Conservation (phyloP, 805 yeast genomes). For the Candida nanaspora region DNA sequence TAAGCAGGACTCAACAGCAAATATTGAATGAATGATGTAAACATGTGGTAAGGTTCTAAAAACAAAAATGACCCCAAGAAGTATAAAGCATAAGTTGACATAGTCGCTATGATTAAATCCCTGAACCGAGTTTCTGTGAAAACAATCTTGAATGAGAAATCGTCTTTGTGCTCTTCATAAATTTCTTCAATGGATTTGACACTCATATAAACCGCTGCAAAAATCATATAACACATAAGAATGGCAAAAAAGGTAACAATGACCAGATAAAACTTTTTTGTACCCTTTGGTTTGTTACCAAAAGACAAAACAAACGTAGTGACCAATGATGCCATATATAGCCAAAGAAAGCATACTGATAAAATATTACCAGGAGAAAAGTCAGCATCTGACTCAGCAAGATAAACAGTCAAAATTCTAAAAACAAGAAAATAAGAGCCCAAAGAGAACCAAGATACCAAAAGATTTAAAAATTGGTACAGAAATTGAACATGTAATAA, state of each 20-base stretch:
- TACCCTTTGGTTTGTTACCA: conserved; percentile 93
- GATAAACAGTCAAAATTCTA: conserved; percentile 73
- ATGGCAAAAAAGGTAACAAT: conserved; percentile 79
- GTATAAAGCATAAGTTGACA: conserved; percentile 78
- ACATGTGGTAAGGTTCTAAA: conserved; percentile 89
- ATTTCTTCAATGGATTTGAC: conserved; percentile 47
- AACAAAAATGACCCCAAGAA: conserved; percentile 71
- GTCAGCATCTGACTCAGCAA: conserved; percentile 54
- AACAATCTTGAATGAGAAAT: conserved; percentile 36
- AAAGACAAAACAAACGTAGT: conserved; percentile 84
- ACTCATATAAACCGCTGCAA: conserved; percentile 80
- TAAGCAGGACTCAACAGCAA: conserved; percentile 81
- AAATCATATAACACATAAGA: conserved; percentile 81
- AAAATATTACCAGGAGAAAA: conserved; percentile 72
- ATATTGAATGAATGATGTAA: conserved; percentile 82
- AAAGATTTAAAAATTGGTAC: conserved; percentile 65
- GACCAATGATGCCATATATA: conserved; percentile 72
- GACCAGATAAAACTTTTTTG: conserved; percentile 66
- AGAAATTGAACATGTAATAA: conserved; percentile 70
- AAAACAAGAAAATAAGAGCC: conserved; percentile 89
- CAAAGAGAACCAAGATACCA: conserved; percentile 89
- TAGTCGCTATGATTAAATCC: conserved; percentile 79
- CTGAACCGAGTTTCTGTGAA: conserved; percentile 69
- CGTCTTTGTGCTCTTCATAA: conserved; percentile 25
- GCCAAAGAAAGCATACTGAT: conserved; percentile 76